Base-by-base conservation (phyloP, 306 rosid species). In the Begonia loranthoides region DNA sequence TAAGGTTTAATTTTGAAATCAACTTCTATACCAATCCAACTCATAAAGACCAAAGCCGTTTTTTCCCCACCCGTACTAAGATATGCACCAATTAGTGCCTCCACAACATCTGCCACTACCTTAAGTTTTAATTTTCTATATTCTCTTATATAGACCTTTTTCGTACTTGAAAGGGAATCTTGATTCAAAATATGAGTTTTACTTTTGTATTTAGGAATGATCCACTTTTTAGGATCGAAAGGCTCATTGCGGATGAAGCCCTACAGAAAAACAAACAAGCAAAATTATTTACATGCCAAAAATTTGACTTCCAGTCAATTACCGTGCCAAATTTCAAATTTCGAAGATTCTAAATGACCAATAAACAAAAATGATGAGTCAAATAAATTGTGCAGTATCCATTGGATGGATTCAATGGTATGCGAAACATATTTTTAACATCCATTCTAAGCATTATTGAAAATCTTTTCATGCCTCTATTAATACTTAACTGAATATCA, bases 1-100 rank as follows among this genome's bases (percentile, higher is more conserved):
- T 63, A 51, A 19, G 83, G 87, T 52, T 13, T 46, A 15, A 28
- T n/a, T 21, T 70, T 51, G 60, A 81, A 69, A 55, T 53, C 67
- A 4, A 89, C 73, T 68, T 84, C 69, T 34, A 89, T 77, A 44
- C 97, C 95, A 44, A 89, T 24, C 78, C 83, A 66, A 51, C 75
- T 73, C 87, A 89, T 73, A 67, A 84, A 84, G 48, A 57, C 19
- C 14, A 81, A 38, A 5, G 97, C 87, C 9, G 84, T 70, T 8
- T 13, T 71, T 68, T 84, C 97, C 6, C 97, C 97, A 21, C 87
- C 79, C 2, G 64, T 62, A 66, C 81, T 77, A 33, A 89, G 95
- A 62, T 59, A 75, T 14, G 83, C 97, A 70, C 97, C 97, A 53
- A 89, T 84, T 45, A 89, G 73, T 50, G 97, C 95, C 74, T 89